phyloP scores from a whole-genome alignment of 257 asterid species.

The Avicennia marina region DNA sequence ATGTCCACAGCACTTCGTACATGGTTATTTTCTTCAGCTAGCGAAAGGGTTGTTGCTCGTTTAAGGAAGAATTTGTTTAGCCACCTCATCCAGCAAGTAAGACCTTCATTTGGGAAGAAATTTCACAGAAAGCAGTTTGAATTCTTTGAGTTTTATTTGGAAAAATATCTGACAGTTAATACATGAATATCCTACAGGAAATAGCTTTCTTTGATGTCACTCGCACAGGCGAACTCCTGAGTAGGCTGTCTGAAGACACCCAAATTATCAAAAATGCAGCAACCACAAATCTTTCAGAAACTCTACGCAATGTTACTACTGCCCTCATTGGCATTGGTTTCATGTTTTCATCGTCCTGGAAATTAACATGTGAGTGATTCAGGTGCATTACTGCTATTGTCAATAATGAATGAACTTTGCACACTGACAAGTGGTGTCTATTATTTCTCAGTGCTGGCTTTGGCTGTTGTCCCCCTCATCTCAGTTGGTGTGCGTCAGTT shows the following conservation, averaged over 20 bases:
- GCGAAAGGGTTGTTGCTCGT: constrained; percentile 53
- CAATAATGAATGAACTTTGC: background rate
- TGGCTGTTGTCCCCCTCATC: constrained; percentile 56
- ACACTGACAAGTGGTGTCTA: background rate
- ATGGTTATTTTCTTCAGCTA: constrained; percentile 48
- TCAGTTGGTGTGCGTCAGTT: constrained; percentile 49
- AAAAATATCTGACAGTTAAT: background rate
- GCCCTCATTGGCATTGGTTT: constrained; percentile 62
- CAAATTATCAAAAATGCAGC: constrained; percentile 69
- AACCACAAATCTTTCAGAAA: constrained; percentile 73
- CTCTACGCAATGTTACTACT: constrained; percentile 56
- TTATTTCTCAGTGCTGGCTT: constrained; percentile 40
- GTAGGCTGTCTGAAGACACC: constrained; percentile 73
- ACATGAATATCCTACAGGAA: constrained; percentile 34
- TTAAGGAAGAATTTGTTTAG: constrained; percentile 41
- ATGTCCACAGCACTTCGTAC: constrained; percentile 34
- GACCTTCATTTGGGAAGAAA: too few species aligned
- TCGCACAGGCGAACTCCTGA: constrained; percentile 69
- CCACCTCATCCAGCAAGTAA: constrained; percentile 45
- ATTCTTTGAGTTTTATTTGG: too few species aligned
- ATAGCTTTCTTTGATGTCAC: constrained; percentile 70
- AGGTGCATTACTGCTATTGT: background rate
- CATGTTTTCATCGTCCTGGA: constrained; percentile 69
- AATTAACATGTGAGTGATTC: constrained; percentile 31
- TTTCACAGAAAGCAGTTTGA: too few species aligned